Evolutionary conservation across 345 rosid species (phyloP).

Genomic region (Psidium friedrichsthalianum): DNA sequence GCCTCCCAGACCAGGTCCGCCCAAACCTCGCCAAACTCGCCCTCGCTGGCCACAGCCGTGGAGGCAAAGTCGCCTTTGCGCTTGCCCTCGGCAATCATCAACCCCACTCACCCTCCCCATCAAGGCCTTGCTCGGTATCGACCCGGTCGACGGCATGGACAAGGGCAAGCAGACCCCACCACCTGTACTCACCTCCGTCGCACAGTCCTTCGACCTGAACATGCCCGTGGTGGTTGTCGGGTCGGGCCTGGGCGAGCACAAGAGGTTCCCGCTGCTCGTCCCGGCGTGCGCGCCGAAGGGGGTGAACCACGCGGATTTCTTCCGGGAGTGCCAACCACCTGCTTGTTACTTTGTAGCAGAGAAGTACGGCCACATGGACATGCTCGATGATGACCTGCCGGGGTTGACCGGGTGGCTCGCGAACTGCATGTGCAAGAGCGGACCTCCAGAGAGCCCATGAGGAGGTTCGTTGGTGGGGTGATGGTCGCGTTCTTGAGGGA

Average conservation of each 20-base stretch:
- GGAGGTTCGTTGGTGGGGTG: constrained; percentile 62
- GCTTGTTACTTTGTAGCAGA: constrained; percentile 64
- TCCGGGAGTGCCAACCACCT: constrained; percentile 51
- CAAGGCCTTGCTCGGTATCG: constrained; percentile 1
- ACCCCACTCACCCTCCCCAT: neutral
- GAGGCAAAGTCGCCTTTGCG: no score
- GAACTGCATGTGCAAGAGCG: constrained; percentile 73
- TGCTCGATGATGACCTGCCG: constrained; percentile 72
- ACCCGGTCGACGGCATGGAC: neutral
- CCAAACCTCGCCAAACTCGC: no score
- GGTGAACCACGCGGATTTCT: constrained; percentile 75
- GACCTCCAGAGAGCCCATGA: constrained; percentile 62
- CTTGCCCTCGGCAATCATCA: constrained; percentile 3
- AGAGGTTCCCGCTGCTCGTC: constrained; percentile 31
- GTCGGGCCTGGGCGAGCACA: constrained; percentile 61
- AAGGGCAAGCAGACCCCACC: neutral
- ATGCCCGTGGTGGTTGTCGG: constrained; percentile 53
- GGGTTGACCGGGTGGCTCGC: constrained; percentile 59
- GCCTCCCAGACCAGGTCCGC: no score
- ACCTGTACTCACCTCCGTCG: neutral
- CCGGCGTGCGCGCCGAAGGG: constrained; percentile 72
- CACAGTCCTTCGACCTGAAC: neutral
- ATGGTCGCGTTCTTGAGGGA: constrained; percentile 67
- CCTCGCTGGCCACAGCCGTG: no score
- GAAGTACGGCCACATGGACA: constrained; percentile 71